Percentiles rank a stretch among this genome's conserved stretches.
Evolutionary conservation across 768 basidiomycete species (phyloP).

Genomic region (Naematelia encephala): DNA sequence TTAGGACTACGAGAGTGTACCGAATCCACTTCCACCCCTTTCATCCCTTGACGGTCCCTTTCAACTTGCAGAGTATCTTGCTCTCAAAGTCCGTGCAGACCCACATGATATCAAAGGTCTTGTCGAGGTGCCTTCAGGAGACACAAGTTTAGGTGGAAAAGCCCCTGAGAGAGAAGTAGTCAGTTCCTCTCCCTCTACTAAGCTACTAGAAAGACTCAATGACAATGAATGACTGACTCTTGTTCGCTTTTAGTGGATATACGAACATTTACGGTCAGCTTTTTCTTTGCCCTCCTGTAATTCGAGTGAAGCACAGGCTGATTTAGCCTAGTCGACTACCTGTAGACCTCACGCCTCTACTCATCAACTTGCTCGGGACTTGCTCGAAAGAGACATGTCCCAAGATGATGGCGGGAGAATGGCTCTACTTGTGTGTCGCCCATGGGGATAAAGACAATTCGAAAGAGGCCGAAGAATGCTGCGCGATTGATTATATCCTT

Average conservation of each 20-base stretch:
- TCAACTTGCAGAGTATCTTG: slow-evolving; percentile 91
- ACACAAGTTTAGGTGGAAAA: slow-evolving; percentile 44
- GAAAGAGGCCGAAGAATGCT: slow-evolving; percentile 68
- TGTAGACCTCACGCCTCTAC: slow-evolving; percentile 47
- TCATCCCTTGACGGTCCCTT: slow-evolving; percentile 74
- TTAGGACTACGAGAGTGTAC: background rate
- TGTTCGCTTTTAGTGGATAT: slow-evolving; percentile 51
- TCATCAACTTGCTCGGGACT: slow-evolving; percentile 38
- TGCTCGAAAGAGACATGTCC: slow-evolving; percentile 84
- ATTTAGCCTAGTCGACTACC: slow-evolving; percentile 44
- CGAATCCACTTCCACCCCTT: slow-evolving; percentile 35
- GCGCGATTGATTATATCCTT: slow-evolving; percentile 81
- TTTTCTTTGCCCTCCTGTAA: background rate
- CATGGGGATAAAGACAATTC: slow-evolving; percentile 56
- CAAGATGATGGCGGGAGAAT: slow-evolving; percentile 98
- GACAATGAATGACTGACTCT: slow-evolving; percentile 59
- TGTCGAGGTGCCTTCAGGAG: slow-evolving; percentile 63
- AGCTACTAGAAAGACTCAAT: no score
- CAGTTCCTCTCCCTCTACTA: slow-evolving; percentile 51
- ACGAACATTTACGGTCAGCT: slow-evolving; percentile 50
- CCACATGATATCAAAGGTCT: slow-evolving; percentile 84
- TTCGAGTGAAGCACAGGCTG: slow-evolving; percentile 2
- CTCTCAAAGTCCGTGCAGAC: slow-evolving; percentile 76
- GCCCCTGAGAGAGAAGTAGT: slow-evolving; percentile 49
- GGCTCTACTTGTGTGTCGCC: slow-evolving; percentile 93